Evolutionary conservation across 257 asterid genomes (phyloP).

Genomic region (Przewalskia tangutica): DNA sequence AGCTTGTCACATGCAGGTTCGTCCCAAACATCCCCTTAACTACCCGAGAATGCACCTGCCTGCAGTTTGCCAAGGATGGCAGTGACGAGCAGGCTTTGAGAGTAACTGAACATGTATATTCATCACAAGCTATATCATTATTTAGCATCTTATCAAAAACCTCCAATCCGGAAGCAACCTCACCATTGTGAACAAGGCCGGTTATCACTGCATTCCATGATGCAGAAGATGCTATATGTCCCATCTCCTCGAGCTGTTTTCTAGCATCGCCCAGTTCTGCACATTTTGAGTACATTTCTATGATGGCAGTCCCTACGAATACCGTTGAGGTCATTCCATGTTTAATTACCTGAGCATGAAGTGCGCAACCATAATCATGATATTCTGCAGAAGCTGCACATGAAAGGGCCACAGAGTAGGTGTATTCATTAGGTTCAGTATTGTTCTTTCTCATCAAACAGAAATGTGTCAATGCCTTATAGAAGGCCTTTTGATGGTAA

Average conservation of each 20-base stretch:
- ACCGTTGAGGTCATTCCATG: constrained; percentile 13
- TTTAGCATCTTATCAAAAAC: constrained; percentile 7
- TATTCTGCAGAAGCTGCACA: constrained; percentile 10
- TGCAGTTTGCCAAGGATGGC: constrained; percentile 9
- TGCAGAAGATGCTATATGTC: constrained; percentile 6
- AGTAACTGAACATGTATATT: constrained; percentile 11
- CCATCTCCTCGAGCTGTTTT: constrained; percentile 12
- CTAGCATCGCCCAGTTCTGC: constrained; percentile 13
- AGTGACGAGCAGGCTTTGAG: constrained; percentile 11
- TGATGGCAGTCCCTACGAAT: constrained; percentile 15
- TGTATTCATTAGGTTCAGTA: constrained; percentile 15
- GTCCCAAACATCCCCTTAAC: constrained; percentile 7
- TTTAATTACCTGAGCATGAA: constrained; percentile 16
- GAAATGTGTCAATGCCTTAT: constrained; percentile 11
- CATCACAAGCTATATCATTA: constrained; percentile 5
- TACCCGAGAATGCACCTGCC: constrained; percentile 16
- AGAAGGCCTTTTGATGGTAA: constrained; percentile 6
- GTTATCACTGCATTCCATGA: constrained; percentile 19
- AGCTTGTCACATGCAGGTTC: constrained; percentile 18
- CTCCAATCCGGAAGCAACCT: not conserved
- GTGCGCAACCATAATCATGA: not conserved
- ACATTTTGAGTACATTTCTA: constrained; percentile 16
- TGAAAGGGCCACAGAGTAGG: constrained; percentile 15
- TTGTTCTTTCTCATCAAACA: constrained; percentile 14
- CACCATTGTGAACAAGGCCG: constrained; percentile 12